phyloP scores from a whole-genome alignment of 306 rosid species.

The Acacia confusa region DNA sequence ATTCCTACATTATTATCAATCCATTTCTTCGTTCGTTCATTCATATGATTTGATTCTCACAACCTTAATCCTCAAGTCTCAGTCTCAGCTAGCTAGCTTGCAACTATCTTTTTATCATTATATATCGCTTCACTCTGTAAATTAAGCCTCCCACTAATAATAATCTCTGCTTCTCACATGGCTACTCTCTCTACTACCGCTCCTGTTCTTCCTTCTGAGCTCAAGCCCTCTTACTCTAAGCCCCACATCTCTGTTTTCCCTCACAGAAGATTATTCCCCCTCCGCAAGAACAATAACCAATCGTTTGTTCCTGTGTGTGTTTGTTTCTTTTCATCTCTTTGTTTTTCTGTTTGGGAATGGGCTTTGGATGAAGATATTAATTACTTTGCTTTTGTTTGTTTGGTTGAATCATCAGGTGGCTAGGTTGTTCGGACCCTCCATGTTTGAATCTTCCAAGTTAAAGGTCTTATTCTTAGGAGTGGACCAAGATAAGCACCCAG shows the following conservation, averaged over 20 bases:
- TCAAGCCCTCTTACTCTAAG: conserved; percentile 44
- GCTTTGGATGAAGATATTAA: neutral
- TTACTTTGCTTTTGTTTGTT: conserved; percentile 10
- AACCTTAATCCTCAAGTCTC: conserved; percentile 14
- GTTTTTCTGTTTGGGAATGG: neutral
- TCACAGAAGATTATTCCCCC: conserved; percentile 24
- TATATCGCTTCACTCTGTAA: neutral
- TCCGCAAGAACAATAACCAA: conserved; percentile 52
- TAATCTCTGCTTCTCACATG: conserved; percentile 37
- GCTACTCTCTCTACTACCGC: conserved; percentile 50
- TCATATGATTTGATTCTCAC: neutral
- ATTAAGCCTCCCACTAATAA: neutral
- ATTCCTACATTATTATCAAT: neutral
- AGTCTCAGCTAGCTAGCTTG: neutral
- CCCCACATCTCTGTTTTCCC: conserved; percentile 32
- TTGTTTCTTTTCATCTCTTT: neutral
- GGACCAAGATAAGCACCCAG: conserved; percentile 87
- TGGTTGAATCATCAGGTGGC: conserved; percentile 57
- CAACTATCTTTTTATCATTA: neutral
- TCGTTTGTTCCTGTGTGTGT: conserved; percentile 41
- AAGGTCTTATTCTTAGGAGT: conserved; percentile 85
- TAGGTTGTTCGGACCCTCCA: conserved; percentile 86
- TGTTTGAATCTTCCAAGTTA: conserved; percentile 91
- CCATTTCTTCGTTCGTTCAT: neutral
- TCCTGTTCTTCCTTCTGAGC: conserved; percentile 56